phyloP scores from a whole-genome alignment of 352 stramenopile species.

The Globisporangium paroecandrum region DNA sequence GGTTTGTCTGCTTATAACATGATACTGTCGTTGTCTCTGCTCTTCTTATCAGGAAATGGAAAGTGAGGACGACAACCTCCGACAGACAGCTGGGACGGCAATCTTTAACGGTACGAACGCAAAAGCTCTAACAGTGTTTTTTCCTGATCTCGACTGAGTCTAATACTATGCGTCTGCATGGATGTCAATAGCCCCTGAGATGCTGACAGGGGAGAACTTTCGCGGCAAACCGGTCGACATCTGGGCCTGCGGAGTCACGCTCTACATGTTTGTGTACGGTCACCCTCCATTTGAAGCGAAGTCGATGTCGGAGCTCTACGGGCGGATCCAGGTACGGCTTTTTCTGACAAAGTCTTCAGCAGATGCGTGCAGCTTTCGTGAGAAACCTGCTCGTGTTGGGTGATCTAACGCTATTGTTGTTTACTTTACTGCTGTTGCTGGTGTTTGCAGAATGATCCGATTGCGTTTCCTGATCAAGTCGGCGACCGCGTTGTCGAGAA shows the following conservation, averaged over 20 bases:
- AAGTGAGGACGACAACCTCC: conserved; percentile 63
- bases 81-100: conserved; percentile 69
- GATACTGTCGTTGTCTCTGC: background rate
- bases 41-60: conserved; percentile 53
- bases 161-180: background rate
- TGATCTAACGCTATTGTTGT: background rate
- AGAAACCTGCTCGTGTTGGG: background rate
- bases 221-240: conserved; percentile 87
- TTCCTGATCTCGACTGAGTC: background rate
- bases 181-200: conserved; percentile 49
- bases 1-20: background rate
- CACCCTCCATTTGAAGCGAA: conserved; percentile 91
- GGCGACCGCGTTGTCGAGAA: conserved; percentile 50
- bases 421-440: background rate
- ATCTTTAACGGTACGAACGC: conserved; percentile 63
- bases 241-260: conserved; percentile 94
- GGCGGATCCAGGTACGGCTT: conserved; percentile 73
- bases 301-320: conserved; percentile 90
- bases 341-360: background rate
- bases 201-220: conserved; percentile 77
- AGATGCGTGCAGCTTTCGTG: background rate
- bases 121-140: background rate
- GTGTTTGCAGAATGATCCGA: conserved; percentile 50
- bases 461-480: conserved; percentile 42
- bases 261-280: conserved; percentile 97